phyloP scores from a whole-genome alignment of 75 land plant genomes.

The Selaginella tamariscina region DNA sequence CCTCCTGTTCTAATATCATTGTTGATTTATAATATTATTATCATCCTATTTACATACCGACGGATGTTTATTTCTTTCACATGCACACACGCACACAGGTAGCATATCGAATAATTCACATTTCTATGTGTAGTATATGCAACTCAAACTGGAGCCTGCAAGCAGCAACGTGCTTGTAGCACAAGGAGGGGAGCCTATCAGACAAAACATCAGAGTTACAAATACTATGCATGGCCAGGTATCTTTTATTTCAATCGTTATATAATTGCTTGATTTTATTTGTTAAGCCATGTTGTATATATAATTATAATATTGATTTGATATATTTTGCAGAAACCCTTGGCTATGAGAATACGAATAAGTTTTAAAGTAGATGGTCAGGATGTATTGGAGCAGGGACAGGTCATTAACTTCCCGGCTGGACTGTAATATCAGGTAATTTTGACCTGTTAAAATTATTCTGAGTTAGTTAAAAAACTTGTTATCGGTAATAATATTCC shows the following conservation, averaged over 20 bases:
- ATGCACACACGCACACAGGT: no score
- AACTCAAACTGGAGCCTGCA: slow-evolving; percentile 79
- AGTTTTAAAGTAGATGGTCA: slow-evolving; percentile 63
- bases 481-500: no score
- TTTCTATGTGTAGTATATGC: slow-evolving; percentile 49
- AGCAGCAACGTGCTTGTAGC: slow-evolving; percentile 60
- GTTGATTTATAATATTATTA: no score
- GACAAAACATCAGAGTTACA: slow-evolving; percentile 51
- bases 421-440: slow-evolving; percentile 39
- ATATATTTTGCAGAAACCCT: slow-evolving; percentile 71
- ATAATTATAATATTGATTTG: no score
- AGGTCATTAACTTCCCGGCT: slow-evolving; percentile 80
- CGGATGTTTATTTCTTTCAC: no score
- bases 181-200: slow-evolving; percentile 50
- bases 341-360: slow-evolving; percentile 80
- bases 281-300: no score
- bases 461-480: no score
- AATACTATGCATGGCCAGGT: slow-evolving; percentile 93
- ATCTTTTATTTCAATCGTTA: no score
- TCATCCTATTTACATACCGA: no score
- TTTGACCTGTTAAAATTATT: no score
- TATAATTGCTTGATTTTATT: no score
- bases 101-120: neutral
- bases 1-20: no score
- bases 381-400: slow-evolving; percentile 79